Conservation (phyloP, 257 asterid species). For the Osmanthus fragrans region DNA sequence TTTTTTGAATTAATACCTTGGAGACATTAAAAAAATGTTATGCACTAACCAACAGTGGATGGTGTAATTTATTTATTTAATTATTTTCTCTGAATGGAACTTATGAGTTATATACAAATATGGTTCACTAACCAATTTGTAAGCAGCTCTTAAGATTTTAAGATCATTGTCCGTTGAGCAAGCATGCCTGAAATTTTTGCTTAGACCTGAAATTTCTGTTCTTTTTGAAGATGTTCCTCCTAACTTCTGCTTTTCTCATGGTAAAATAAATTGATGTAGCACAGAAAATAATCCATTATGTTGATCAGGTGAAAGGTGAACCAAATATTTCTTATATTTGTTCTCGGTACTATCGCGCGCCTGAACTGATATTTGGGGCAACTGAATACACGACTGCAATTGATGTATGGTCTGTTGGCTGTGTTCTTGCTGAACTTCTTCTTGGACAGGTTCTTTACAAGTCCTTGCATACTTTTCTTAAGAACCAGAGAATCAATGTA, state of each 20-base stretch:
- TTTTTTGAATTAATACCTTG: no score
- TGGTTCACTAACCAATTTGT: not conserved
- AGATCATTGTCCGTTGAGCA: not conserved
- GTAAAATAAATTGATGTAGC: not conserved
- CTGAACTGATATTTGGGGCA: constrained; percentile 84
- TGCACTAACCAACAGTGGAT: not conserved
- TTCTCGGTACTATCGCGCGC: constrained; percentile 82
- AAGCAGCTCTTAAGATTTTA: not conserved
- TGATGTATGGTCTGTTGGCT: constrained; percentile 88
- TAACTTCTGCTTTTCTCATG: constrained; percentile 13
- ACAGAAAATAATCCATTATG: constrained; percentile 12
- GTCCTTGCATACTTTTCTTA: constrained; percentile 8
- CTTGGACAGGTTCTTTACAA: constrained; percentile 71
- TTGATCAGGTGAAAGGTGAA: constrained; percentile 77
- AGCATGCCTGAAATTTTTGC: not conserved
- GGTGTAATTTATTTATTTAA: not conserved
- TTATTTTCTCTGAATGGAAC: not conserved
- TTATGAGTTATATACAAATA: not conserved
- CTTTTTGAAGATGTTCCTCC: not conserved
- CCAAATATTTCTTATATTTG: constrained; percentile 84
- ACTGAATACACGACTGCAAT: constrained; percentile 78
- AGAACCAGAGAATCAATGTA: not conserved
- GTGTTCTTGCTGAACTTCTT: constrained; percentile 82
- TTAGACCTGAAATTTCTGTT: not conserved
- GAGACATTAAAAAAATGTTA: not conserved